Evolutionary conservation across 768 basidiomycete species (phyloP), one percentile per base, ranked within the genome.

Genomic region (Nidularia pulvinata): DNA sequence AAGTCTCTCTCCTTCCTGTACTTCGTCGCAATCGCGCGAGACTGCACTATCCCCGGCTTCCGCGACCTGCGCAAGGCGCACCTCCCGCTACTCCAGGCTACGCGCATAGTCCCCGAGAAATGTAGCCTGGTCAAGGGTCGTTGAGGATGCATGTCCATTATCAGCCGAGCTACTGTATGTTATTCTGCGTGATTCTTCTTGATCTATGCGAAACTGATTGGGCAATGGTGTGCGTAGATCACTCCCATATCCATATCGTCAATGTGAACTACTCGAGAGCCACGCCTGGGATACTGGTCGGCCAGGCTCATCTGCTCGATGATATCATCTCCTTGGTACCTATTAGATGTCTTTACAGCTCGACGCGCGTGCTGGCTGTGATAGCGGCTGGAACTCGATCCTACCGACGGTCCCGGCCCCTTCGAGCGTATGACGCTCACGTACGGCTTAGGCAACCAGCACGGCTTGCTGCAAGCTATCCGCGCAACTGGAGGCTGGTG

Each of bases 231-330:
- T 25, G 25, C 4, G 5, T 45, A 96, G 95, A 97, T 64, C 95
- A 94, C 61, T 93, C 96, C 64, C 95, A 98, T 56, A 89, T 97
- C 3, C 95, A 98, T 60, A 87, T 96, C 49, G 91, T 93, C 30
- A 89, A 95, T 60, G 82, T 82, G 0, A 85, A 86, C 55, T 84
- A 89, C 48, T 53, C 63, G 58, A 77, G 79, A 42, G 77, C 70
- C 14, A 69, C 84, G 10, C 59, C 81, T 56, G 90, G 95, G 0
- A 89, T 91, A 83, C 72, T 80, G 0, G 89, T 94, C 0, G 96
- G 94, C 2, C 95, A 95, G 64, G 93, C 95, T 0, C 94, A 97
- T 71, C 76, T 98, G 10, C 76, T 99, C 7, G 96, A 98, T 59
- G 93, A 97, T 69, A 67, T 98, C 48, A 95, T 98, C 55, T 85